Percentiles rank a stretch among this genome's conserved stretches.
phyloP scores from a whole-genome alignment of 345 rosid genomes.

The Salix suchowensis region DNA sequence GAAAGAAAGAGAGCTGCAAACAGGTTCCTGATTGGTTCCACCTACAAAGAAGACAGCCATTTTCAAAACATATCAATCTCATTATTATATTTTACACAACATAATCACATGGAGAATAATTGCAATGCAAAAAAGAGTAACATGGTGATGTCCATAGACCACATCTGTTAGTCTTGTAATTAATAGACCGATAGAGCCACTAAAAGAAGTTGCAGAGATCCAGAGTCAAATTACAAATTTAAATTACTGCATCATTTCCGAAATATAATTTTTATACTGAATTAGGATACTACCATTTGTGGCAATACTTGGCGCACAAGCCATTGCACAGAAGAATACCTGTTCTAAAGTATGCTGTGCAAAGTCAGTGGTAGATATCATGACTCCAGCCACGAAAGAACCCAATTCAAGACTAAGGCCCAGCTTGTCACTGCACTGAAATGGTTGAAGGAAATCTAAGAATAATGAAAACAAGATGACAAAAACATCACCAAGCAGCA shows the following conservation, averaged over 20 bases:
- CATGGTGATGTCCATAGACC: neutral
- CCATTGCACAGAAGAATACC: slow-evolving; percentile 38
- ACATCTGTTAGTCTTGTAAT: neutral
- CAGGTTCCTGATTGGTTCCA: slow-evolving; percentile 95
- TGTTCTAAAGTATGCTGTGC: slow-evolving; percentile 95
- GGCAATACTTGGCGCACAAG: neutral
- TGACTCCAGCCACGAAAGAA: slow-evolving; percentile 97
- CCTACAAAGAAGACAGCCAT: slow-evolving; percentile 38
- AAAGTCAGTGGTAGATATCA: slow-evolving; percentile 95
- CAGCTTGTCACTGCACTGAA: slow-evolving; percentile 99
- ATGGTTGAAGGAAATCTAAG: slow-evolving; percentile 26
- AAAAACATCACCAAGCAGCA: neutral
- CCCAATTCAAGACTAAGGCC: slow-evolving; percentile 99
- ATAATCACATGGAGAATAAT: neutral
- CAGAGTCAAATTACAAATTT: neutral
- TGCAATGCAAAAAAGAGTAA: neutral
- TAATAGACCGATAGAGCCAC: neutral
- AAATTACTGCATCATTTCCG: neutral
- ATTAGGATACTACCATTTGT: neutral
- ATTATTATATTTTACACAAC: neutral
- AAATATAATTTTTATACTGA: neutral
- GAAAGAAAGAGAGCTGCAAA: slow-evolving; percentile 97
- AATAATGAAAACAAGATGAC: neutral
- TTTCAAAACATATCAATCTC: neutral
- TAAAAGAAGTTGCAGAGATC: neutral